These are phyloP conservation scores for Chytriomyces hyalinus DNA, from an alignment of 192 early-diverging fungal species.

Conservation along the genomic window DNA sequence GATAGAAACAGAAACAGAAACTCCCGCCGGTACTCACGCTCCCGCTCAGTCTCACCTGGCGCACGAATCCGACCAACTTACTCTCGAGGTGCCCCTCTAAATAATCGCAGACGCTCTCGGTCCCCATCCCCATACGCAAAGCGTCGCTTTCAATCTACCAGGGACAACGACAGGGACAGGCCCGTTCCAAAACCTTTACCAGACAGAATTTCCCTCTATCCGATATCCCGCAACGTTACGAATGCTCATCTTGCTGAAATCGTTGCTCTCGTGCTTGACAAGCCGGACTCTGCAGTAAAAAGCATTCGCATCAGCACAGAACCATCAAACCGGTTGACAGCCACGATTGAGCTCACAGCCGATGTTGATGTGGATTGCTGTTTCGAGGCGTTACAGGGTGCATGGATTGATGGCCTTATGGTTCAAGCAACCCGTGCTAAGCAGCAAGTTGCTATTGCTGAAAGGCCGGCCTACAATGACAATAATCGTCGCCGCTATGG, in stretches of 20 bases:
- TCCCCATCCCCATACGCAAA: neutral
- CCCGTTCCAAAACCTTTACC: conserved; percentile 7
- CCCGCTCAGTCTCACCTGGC: neutral
- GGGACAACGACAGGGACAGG: neutral
- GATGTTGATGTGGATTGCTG: neutral
- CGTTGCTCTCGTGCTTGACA: conserved; percentile 8
- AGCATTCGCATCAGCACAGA: neutral
- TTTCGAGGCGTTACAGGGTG: conserved; percentile 17
- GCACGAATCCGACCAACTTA: neutral
- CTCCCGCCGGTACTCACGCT: neutral
- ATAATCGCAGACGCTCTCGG: neutral
- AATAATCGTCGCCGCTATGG: neutral
- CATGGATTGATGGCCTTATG: conserved; percentile 23
- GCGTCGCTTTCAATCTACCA: neutral
- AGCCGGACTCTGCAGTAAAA: neutral
- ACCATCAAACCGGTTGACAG: neutral
- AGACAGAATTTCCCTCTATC: conserved; percentile 23
- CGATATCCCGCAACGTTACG: conserved; percentile 13
- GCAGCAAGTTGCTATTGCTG: neutral
- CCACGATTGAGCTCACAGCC: conserved; percentile 9
- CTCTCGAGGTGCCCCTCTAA: neutral
- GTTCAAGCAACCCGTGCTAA: conserved; percentile 12
- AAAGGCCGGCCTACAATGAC: neutral
- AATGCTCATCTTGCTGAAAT: conserved; percentile 25
- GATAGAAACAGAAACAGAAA: neutral